Conservation (phyloP, 208 protist species). For the Leishmania mexicana region DNA sequence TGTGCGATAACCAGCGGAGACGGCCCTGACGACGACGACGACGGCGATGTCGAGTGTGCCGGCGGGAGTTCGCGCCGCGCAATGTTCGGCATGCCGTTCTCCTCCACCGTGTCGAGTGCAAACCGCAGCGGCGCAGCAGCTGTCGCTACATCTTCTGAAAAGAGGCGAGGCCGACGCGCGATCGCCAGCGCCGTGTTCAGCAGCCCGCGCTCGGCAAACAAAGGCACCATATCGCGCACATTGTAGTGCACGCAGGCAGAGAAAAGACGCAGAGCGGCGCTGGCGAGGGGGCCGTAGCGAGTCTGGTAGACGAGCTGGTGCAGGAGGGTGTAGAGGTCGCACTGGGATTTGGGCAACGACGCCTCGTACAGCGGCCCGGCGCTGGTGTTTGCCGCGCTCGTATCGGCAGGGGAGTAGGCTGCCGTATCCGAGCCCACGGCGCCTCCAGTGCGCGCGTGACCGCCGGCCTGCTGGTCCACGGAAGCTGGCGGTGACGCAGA, state of each 20-base stretch:
- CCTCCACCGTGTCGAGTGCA: constrained; percentile 25
- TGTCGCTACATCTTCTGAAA: neutral
- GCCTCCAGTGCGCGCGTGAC: neutral
- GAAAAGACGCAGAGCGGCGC: constrained; percentile 54
- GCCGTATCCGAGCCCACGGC: neutral
- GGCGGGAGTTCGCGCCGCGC: neutral
- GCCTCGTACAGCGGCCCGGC: constrained; percentile 2
- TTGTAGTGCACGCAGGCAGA: constrained; percentile 81
- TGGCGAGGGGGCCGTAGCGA: constrained; percentile 59
- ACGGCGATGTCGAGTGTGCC: neutral
- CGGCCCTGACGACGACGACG: neutral
- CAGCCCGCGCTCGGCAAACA: constrained; percentile 76
- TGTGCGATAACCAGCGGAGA: constrained; percentile 10
- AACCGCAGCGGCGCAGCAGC: constrained; percentile 5
- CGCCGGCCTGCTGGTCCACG: neutral
- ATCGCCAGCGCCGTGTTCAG: constrained; percentile 64
- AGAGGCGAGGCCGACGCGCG: constrained; percentile 27
- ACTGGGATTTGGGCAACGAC: constrained; percentile 14
- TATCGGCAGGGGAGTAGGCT: neutral
- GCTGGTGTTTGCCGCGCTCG: neutral
- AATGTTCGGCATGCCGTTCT: constrained; percentile 21
- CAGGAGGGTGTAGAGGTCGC: constrained; percentile 62
- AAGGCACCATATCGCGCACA: constrained; percentile 83
- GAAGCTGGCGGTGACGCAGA: neutral
- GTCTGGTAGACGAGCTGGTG: constrained; percentile 60